Evolutionary conservation across 768 basidiomycete genomes (phyloP).

Genomic region (Clitopilus hobsonii): DNA sequence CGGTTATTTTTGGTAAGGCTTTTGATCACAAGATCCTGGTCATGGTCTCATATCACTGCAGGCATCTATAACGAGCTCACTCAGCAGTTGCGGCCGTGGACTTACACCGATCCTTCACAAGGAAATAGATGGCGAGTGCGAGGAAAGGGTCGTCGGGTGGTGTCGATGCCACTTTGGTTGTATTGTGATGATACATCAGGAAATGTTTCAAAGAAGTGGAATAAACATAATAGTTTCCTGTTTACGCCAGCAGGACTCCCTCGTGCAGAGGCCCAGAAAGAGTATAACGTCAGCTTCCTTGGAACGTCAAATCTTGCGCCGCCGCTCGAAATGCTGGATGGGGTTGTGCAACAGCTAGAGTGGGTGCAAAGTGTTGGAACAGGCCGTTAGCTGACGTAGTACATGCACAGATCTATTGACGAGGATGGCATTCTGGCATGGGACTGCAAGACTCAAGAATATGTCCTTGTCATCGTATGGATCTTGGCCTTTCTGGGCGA

Average conservation of each 20-base stretch:
- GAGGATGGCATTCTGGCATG: slow-evolving; percentile 32
- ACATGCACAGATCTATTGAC: slow-evolving; percentile 15
- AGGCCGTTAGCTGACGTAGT: background rate
- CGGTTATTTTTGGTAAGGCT: background rate
- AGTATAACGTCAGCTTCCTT: slow-evolving; percentile 35
- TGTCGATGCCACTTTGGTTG: slow-evolving; percentile 27
- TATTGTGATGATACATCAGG: slow-evolving; percentile 42
- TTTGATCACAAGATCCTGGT: background rate
- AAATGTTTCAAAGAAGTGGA: slow-evolving; percentile 42
- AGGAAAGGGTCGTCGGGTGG: slow-evolving; percentile 24
- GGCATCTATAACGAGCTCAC: background rate
- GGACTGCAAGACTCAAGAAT: slow-evolving; percentile 23
- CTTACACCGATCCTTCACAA: slow-evolving; percentile 6
- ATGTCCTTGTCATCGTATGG: slow-evolving; percentile 21
- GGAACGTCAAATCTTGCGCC: slow-evolving; percentile 34
- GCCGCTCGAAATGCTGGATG: slow-evolving; percentile 39
- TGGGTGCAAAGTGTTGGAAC: too few relatives aligned
- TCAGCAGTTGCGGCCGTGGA: slow-evolving; percentile 7
- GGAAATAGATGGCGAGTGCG: slow-evolving; percentile 21
- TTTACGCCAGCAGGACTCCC: slow-evolving; percentile 32
- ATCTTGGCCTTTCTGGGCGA: slow-evolving; percentile 33
- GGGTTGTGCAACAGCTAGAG: slow-evolving; percentile 15
- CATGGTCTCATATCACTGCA: background rate
- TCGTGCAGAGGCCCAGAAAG: slow-evolving; percentile 16
- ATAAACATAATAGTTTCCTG: slow-evolving; percentile 35